These are phyloP conservation scores for Chlamydomonas incerta DNA, from an alignment of 139 green algal genomes.

Conservation along the genomic window DNA sequence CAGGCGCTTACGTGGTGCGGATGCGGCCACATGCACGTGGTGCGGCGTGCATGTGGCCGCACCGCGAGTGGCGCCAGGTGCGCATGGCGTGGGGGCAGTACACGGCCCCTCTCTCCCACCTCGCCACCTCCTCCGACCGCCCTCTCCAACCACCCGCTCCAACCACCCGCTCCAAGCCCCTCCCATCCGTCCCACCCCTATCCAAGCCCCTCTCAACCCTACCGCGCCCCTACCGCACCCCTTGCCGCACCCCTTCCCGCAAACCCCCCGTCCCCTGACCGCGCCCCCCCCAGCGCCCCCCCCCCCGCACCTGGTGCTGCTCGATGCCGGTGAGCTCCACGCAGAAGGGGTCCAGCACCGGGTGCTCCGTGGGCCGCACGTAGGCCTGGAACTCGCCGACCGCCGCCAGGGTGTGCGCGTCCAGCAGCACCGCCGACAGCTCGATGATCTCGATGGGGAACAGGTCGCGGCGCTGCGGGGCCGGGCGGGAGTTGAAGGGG, in stretches of 20 bases:
- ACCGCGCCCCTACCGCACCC: no score
- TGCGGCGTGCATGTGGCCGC: no score
- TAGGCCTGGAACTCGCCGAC: conserved; percentile 65
- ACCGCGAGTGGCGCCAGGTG: no score
- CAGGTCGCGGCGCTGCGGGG: conserved; percentile 24
- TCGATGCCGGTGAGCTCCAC: conserved; percentile 76
- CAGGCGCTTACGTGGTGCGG: not conserved
- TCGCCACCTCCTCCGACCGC: no score
- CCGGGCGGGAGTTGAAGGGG: no score
- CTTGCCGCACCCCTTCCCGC: no score
- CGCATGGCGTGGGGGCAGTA: not conserved
- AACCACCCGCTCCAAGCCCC: no score
- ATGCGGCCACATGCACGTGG: no score
- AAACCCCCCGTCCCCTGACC: no score
- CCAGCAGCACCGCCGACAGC: conserved; percentile 66
- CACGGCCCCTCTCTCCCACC: not conserved
- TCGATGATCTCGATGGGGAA: conserved; percentile 80
- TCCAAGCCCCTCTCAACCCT: no score
- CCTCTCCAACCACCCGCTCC: no score
- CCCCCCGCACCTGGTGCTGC: conserved; percentile 55
- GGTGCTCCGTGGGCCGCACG: conserved; percentile 69
- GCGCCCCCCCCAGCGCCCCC: not conserved
- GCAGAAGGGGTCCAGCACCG: conserved; percentile 74
- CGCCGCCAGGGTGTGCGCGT: conserved; percentile 49
- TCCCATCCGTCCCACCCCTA: no score